These are phyloP conservation scores for Fraxinus sp. DNA, from an alignment of 305 asterid species.

Conservation along the genomic window DNA sequence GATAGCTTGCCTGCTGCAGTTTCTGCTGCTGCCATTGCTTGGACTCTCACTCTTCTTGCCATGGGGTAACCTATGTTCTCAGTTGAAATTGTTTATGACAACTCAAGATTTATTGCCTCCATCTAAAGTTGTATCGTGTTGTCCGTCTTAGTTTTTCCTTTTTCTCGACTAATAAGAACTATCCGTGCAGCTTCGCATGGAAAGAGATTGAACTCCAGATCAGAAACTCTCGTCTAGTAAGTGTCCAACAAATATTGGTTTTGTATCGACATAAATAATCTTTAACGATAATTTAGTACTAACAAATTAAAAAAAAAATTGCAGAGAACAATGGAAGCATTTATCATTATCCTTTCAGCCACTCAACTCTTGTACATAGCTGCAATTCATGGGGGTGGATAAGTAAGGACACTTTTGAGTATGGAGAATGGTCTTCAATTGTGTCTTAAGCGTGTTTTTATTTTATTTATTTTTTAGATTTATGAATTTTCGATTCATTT, in stretches of 20 bases:
- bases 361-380: slow-evolving; percentile 71
- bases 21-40: slow-evolving; percentile 68
- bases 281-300: neutral
- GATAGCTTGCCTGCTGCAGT: slow-evolving; percentile 65
- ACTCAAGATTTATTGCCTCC: neutral
- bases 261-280: neutral
- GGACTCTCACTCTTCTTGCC: slow-evolving; percentile 87
- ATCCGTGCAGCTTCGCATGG: slow-evolving; percentile 64
- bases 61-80: slow-evolving; percentile 59
- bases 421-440: neutral
- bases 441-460: slow-evolving; percentile 15
- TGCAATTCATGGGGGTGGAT: slow-evolving; percentile 59
- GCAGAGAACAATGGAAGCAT: slow-evolving; percentile 93
- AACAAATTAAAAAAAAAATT: neutral
- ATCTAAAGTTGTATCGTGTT: neutral
- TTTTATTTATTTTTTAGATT: neutral
- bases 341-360: slow-evolving; percentile 65
- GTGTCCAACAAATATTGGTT: slow-evolving; percentile 15
- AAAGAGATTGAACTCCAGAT: slow-evolving; percentile 62
- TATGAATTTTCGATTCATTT: neutral
- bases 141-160: neutral
- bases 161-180: neutral
- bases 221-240: slow-evolving; percentile 77
- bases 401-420: slow-evolving; percentile 23
- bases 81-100: neutral